Percentiles rank a stretch among this genome's conserved stretches.
Conservation (phyloP, 306 rosid species). For the Albizia julibrissin region DNA sequence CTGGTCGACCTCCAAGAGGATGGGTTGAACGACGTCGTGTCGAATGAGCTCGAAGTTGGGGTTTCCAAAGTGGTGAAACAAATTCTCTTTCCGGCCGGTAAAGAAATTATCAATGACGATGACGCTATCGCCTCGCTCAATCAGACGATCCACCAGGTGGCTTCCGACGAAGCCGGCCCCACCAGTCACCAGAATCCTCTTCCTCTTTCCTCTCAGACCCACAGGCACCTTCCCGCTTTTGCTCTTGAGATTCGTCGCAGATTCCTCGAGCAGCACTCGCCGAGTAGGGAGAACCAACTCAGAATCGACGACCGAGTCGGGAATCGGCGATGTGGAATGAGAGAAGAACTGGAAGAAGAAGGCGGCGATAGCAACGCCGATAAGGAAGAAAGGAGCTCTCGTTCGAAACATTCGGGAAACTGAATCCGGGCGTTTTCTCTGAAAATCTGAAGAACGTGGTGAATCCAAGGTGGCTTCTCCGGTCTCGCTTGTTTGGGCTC, state of each 20-base stretch:
- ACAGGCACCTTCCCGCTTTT: constrained; percentile 44
- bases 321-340: background rate
- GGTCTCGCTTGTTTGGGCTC: constrained; percentile 38
- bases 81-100: constrained; percentile 79
- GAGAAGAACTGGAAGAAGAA: constrained; percentile 45
- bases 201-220: constrained; percentile 41
- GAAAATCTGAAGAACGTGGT: background rate
- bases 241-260: background rate
- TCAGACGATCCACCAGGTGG: constrained; percentile 89
- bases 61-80: constrained; percentile 72
- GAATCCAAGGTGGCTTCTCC: background rate
- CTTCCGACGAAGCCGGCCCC: constrained; percentile 99
- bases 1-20: constrained; percentile 89
- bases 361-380: constrained; percentile 36
- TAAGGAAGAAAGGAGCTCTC: constrained; percentile 33
- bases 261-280: constrained; percentile 40
- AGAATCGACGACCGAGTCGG: background rate
- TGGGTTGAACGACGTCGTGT: constrained; percentile 90
- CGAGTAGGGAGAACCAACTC: constrained; percentile 6
- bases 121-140: constrained; percentile 77
- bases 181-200: constrained; percentile 79
- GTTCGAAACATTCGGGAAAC: background rate
- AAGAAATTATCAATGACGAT: constrained; percentile 86
- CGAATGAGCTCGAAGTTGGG: constrained; percentile 86
- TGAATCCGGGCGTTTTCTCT: background rate